A percentile compares a stretch with the other conserved stretches of the same genome.
These are phyloP conservation scores for Ophidiomyces ophidiicola DNA, from an alignment of 2,329 filamentous ascomycete species.

Conservation along the genomic window DNA sequence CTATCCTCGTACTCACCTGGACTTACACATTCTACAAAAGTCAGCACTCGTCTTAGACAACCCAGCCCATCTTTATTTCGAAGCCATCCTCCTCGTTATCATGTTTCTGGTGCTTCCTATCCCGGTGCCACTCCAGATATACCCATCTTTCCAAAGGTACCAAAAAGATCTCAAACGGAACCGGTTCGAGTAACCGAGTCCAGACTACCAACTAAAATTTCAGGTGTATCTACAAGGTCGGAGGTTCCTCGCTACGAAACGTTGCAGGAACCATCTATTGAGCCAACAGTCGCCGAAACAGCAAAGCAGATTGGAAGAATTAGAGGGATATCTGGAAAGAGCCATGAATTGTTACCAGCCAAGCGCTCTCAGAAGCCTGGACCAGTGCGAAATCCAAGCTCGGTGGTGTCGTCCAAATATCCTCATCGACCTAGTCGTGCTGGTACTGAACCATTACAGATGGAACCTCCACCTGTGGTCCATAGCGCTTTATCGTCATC, in stretches of 20 bases:
- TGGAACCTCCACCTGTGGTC: slow-evolving; percentile 42
- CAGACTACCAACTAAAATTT: slow-evolving; percentile 29
- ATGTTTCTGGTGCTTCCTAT: slow-evolving; percentile 14
- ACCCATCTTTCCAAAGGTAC: slow-evolving; percentile 2
- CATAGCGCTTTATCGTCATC: slow-evolving; percentile 44
- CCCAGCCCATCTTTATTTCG: slow-evolving; percentile 29
- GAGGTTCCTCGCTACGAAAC: no score
- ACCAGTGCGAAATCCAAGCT: no score
- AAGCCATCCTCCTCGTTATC: slow-evolving; percentile 18
- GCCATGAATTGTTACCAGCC: slow-evolving; percentile 19
- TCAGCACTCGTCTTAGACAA: slow-evolving; percentile 26
- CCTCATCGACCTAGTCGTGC: slow-evolving; percentile 56
- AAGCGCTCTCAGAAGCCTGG: slow-evolving; percentile 18
- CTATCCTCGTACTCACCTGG: slow-evolving; percentile 40
- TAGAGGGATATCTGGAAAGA: background rate
- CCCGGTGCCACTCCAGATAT: slow-evolving; percentile 10
- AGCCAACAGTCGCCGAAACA: no score
- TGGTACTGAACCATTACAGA: slow-evolving; percentile 51
- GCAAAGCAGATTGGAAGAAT: no score
- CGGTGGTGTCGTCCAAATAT: slow-evolving; percentile 16
- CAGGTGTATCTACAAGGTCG: no score
- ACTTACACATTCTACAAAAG: slow-evolving; percentile 31
- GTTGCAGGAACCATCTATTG: no score
- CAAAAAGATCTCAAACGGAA: slow-evolving; percentile 12
- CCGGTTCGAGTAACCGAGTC: background rate